Conservation (phyloP, 257 asterid species). For the Nicotiana knightiana region DNA sequence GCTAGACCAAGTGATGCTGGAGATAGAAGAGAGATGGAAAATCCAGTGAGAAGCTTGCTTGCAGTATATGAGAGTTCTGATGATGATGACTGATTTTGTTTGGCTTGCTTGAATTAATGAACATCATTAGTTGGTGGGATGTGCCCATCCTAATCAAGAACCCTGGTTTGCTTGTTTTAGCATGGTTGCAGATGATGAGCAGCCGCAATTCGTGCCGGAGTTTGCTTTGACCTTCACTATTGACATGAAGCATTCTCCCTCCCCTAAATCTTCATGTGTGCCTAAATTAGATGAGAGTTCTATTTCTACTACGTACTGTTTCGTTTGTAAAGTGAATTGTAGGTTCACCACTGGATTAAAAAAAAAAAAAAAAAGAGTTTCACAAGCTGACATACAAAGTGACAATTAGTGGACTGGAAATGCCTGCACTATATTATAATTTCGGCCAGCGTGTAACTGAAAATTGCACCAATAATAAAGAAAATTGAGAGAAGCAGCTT, state of each 20-base stretch:
- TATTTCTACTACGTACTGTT: not conserved
- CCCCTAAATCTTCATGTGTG: not conserved
- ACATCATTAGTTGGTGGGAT: not conserved
- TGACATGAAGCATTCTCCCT: not conserved
- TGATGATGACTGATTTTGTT: conserved; percentile 56
- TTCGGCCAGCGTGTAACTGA: not conserved
- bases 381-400: no score
- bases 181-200: not conserved
- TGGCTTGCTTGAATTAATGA: not conserved
- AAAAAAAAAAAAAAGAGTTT: not conserved
- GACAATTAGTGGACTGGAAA: not conserved
- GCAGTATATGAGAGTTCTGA: conserved; percentile 80
- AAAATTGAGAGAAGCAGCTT: not conserved
- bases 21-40: conserved; percentile 33
- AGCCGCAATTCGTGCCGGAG: not conserved
- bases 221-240: not conserved
- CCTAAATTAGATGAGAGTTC: not conserved
- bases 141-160: not conserved
- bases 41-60: conserved; percentile 73
- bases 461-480: not conserved
- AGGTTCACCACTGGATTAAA: not conserved
- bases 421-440: not conserved
- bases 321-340: not conserved
- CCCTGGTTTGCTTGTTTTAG: not conserved
- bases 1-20: conserved; percentile 22